A percentile compares a stretch with the other conserved stretches of the same genome.
These are phyloP conservation scores for Sporothrix phasma DNA, from an alignment of 2,329 filamentous ascomycete genomes.

Conservation along the genomic window DNA sequence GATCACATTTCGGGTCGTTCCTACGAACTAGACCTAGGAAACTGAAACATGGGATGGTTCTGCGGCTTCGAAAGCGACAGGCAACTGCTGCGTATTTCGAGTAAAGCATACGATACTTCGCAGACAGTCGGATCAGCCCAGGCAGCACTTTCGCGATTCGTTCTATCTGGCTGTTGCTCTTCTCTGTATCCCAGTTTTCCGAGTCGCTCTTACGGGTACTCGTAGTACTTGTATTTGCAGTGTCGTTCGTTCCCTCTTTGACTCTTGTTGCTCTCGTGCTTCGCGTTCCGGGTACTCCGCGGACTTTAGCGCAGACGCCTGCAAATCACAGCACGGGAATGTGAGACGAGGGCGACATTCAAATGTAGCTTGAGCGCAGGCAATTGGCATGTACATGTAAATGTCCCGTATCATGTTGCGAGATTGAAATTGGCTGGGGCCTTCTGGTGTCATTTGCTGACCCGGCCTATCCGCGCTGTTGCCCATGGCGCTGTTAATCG, in stretches of 20 bases:
- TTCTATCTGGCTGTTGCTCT: background rate
- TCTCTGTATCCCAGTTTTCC: background rate
- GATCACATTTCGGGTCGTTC: background rate
- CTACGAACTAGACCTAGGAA: too few species aligned
- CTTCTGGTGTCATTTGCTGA: background rate
- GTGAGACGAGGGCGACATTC: background rate
- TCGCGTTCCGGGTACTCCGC: conserved; percentile 5
- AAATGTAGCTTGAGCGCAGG: background rate
- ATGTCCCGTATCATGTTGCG: background rate
- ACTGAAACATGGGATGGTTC: background rate
- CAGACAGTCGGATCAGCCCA: too few species aligned
- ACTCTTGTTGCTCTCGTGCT: background rate
- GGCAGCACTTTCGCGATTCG: background rate
- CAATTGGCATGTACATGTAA: background rate
- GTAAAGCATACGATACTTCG: background rate
- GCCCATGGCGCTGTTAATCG: background rate
- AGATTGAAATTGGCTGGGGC: background rate
- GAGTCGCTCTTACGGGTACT: background rate
- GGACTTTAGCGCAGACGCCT: background rate
- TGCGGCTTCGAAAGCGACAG: background rate
- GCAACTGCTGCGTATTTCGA: too few species aligned
- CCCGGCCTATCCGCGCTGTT: conserved; percentile 3
- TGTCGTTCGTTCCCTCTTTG: background rate
- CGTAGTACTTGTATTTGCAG: background rate
- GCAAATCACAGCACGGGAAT: background rate